Evolutionary conservation across 2,329 filamentous ascomycete genomes (phyloP).

Genomic region (Rhynchosporium agropyri): DNA sequence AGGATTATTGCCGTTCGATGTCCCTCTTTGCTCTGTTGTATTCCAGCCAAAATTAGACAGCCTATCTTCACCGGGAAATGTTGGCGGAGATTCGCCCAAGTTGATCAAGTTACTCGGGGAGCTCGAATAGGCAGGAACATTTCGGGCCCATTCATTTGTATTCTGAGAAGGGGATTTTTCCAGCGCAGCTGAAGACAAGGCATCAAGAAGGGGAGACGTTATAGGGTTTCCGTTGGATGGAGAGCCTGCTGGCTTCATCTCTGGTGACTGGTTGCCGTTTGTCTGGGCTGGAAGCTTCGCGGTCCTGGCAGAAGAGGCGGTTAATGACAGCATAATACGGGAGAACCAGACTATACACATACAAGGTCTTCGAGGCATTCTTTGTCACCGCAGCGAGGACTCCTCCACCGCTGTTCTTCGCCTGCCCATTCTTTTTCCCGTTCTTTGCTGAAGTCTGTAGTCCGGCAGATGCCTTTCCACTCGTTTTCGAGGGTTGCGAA

Average conservation of each 20-base stretch:
- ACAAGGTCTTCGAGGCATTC: slow-evolving; percentile 40
- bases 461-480: slow-evolving; percentile 36
- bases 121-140: slow-evolving; percentile 47
- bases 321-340: slow-evolving; percentile 22
- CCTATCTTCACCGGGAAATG: slow-evolving; percentile 41
- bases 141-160: slow-evolving; percentile 50
- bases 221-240: slow-evolving; percentile 33
- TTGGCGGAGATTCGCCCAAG: slow-evolving; percentile 50
- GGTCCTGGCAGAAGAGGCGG: slow-evolving; percentile 28
- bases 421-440: slow-evolving; percentile 43
- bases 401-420: slow-evolving; percentile 39
- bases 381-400: slow-evolving; percentile 41
- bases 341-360: slow-evolving; percentile 23
- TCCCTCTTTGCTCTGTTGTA: slow-evolving; percentile 39
- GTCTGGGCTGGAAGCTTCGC: slow-evolving; percentile 28
- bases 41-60: slow-evolving; percentile 38
- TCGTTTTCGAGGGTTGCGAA: slow-evolving; percentile 33
- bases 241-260: slow-evolving; percentile 35
- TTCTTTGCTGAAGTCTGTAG: slow-evolving; percentile 39
- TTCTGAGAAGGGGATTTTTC: slow-evolving; percentile 36
- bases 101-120: slow-evolving; percentile 47
- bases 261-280: slow-evolving; percentile 34
- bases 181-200: slow-evolving; percentile 38
- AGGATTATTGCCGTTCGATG: slow-evolving; percentile 33
- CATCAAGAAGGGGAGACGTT: slow-evolving; percentile 40